Evolutionary conservation across 805 yeast species (phyloP).

Genomic region (Cyberlindnera mycetangii): DNA sequence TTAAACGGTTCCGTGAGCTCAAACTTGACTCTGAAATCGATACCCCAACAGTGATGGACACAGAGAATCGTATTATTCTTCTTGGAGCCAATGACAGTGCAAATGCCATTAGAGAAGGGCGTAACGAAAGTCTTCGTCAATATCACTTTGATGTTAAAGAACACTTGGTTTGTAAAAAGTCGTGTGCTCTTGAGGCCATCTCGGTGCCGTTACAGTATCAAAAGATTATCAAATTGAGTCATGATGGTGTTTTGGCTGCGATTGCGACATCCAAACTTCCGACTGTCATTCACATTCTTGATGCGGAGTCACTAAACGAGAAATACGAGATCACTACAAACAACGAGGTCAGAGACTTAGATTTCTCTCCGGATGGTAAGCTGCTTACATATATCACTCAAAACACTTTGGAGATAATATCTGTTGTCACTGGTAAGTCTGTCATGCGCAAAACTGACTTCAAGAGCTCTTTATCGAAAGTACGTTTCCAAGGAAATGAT

Average conservation of each 20-base stretch:
- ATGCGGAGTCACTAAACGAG: constrained; percentile 53
- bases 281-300: constrained; percentile 61
- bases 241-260: constrained; percentile 62
- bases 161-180: constrained; percentile 64
- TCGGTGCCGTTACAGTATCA: constrained; percentile 42
- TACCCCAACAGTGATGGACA: constrained; percentile 79
- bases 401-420: constrained; percentile 44
- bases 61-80: constrained; percentile 48
- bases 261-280: constrained; percentile 70
- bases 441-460: constrained; percentile 33
- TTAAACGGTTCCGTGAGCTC: constrained; percentile 70
- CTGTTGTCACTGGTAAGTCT: constrained; percentile 40
- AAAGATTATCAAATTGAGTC: constrained; percentile 57
- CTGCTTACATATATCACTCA: constrained; percentile 63
- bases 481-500: constrained; percentile 32
- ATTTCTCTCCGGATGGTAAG: constrained; percentile 70
- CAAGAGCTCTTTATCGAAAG: constrained; percentile 31
- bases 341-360: constrained; percentile 59
- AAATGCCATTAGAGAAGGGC: constrained; percentile 52
- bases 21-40: constrained; percentile 66
- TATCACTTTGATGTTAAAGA: constrained; percentile 57
- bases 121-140: constrained; percentile 68
- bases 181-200: constrained; percentile 52
- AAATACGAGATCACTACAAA: constrained; percentile 56
- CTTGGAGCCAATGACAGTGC: constrained; percentile 79